Percentiles rank a stretch among this genome's conserved stretches.
phyloP scores from a whole-genome alignment of 2,329 filamentous ascomycete genomes.

The Truncatella angustata region DNA sequence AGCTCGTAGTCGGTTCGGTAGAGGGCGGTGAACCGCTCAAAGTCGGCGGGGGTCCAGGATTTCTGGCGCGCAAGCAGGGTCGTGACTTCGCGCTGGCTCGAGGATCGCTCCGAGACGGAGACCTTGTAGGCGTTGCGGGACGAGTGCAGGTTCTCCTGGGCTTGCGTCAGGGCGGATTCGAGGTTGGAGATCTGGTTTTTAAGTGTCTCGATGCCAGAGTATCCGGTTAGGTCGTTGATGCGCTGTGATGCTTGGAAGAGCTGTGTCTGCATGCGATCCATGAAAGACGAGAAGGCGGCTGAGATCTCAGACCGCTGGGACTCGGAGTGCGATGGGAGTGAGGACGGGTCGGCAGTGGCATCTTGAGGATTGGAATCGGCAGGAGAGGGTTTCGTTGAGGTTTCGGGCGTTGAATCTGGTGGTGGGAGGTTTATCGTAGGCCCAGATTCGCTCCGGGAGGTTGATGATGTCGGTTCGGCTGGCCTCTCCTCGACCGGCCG shows the following conservation, averaged over 20 bases:
- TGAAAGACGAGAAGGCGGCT: slow-evolving; percentile 62
- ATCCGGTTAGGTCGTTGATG: slow-evolving; percentile 92
- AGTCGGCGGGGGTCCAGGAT: slow-evolving; percentile 80
- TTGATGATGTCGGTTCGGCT: slow-evolving; percentile 4
- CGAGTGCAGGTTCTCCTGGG: slow-evolving; percentile 65
- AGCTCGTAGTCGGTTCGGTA: slow-evolving; percentile 93
- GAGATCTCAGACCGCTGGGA: slow-evolving; percentile 40
- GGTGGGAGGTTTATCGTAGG: slow-evolving; percentile 10
- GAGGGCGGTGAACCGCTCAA: slow-evolving; percentile 90
- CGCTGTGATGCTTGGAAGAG: slow-evolving; percentile 82
- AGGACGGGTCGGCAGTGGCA: not conserved
- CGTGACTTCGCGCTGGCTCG: slow-evolving; percentile 93
- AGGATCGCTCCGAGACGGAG: slow-evolving; percentile 79
- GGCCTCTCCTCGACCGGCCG: slow-evolving; percentile 2
- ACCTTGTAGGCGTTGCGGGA: slow-evolving; percentile 76
- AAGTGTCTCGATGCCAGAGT: slow-evolving; percentile 84
- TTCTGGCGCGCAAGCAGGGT: slow-evolving; percentile 91
- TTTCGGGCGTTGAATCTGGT: slow-evolving; percentile 9
- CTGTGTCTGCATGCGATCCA: slow-evolving; percentile 87
- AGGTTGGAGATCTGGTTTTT: slow-evolving; percentile 73
- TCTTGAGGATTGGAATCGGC: not conserved
- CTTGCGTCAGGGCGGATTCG: slow-evolving; percentile 55
- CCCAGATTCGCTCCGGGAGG: not conserved
- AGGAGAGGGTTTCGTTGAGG: not conserved
- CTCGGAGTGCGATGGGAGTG: slow-evolving; percentile 22